These are phyloP conservation scores for Yamadazyma ubonensis DNA, from an alignment of 805 yeast genomes.

Conservation along the genomic window DNA sequence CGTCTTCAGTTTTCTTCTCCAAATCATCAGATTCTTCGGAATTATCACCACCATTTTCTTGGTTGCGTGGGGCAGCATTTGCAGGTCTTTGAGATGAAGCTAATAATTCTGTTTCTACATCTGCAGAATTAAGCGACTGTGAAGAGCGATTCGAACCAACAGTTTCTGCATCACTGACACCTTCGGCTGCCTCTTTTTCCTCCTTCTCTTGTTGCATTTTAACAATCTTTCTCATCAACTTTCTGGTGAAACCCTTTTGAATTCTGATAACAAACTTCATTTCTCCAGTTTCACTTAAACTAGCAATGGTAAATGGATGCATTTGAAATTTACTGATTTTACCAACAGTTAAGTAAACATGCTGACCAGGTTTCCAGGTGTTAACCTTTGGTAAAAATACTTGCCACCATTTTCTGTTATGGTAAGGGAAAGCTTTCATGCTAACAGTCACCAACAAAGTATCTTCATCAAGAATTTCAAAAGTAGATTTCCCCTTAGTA, in stretches of 20 bases:
- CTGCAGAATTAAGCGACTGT: constrained; percentile 3
- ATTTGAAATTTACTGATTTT: constrained; percentile 37
- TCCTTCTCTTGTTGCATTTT: constrained; percentile 21
- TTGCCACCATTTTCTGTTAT: constrained; percentile 26
- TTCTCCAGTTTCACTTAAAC: constrained; percentile 36
- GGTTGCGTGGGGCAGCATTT: neutral
- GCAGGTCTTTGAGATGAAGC: constrained; percentile 5
- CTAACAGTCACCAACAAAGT: constrained; percentile 42
- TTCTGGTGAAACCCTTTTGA: constrained; percentile 44
- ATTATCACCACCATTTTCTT: constrained; percentile 4
- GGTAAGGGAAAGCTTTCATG: constrained; percentile 19
- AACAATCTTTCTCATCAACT: constrained; percentile 28
- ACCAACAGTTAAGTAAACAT: constrained; percentile 41
- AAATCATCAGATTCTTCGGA: no score
- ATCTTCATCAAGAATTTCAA: constrained; percentile 40
- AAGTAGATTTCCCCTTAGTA: constrained; percentile 36
- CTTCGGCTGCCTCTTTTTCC: constrained; percentile 9
- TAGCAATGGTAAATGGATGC: constrained; percentile 50
- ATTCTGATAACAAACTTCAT: constrained; percentile 41
- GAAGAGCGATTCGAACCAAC: neutral
- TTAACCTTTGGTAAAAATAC: constrained; percentile 34
- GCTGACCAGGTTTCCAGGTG: constrained; percentile 50
- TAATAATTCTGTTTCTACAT: constrained; percentile 14
- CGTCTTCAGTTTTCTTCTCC: constrained; percentile 3
- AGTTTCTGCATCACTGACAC: neutral